Conservation (phyloP, 129 eudicot genomes). For the Chrysanthemum lavandulifolium region DNA sequence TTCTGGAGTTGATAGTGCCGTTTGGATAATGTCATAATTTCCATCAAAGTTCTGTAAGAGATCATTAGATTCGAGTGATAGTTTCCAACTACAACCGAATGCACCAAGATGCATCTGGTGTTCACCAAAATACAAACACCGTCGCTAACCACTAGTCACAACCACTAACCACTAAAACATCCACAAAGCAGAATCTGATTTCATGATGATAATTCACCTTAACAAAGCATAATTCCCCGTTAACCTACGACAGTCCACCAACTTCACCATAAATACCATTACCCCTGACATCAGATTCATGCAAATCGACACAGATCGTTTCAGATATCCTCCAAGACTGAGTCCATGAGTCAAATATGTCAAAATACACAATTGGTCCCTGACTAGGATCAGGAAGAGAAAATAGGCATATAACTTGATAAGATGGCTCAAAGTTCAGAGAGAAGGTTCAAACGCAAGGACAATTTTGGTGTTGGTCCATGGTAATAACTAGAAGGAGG, state of each 20-base stretch:
- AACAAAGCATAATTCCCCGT: conserved; percentile 41
- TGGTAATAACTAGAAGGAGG: conserved; percentile 40
- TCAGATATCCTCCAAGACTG: conserved; percentile 36
- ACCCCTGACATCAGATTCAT: neutral
- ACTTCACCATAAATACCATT: neutral
- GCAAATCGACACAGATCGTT: conserved; percentile 29
- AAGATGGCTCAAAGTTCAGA: conserved; percentile 37
- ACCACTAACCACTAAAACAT: conserved; percentile 30
- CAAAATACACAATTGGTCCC: conserved; percentile 33
- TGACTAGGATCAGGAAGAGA: conserved; percentile 29
- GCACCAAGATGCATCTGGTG: no score
- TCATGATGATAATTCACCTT: neutral
- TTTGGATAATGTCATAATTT: no score
- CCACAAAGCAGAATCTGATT: conserved; percentile 6
- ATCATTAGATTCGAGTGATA: no score
- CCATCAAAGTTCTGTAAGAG: no score
- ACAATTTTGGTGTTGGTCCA: conserved; percentile 31
- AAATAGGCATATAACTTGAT: conserved; percentile 43
- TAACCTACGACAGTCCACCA: conserved; percentile 34
- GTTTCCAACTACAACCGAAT: no score
- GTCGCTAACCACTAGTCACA: no score
- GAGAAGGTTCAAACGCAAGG: conserved; percentile 59
- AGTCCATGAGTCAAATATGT: conserved; percentile 49
- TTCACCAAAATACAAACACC: conserved; percentile 38
- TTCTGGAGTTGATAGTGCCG: no score